Base-by-base conservation (phyloP, 768 basidiomycete species). In the Podaxis sp. region DNA sequence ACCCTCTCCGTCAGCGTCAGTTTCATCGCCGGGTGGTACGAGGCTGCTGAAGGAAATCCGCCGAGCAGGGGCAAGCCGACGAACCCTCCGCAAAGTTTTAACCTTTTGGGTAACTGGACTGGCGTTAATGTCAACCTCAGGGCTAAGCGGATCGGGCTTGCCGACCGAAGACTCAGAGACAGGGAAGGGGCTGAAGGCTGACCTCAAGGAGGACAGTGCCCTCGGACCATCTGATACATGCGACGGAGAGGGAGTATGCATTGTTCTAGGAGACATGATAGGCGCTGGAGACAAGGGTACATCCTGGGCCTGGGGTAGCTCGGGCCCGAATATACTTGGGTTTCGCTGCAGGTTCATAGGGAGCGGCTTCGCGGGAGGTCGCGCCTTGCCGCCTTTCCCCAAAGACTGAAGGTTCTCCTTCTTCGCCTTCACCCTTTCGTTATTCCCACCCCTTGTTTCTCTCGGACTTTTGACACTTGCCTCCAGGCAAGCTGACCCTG, bases 1-100 rank as follows among this genome's bases (percentile, higher is more conserved):
- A n/a, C 72, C 71, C 28, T 76, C 73, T 61, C 73, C 73, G 57
- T 76, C 71, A 37, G 67, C 75, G 65, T 79, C 74, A 20, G 75
- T 70, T 62, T 78, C 80, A 28, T 80, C 76, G 33, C 71, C 68
- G 15, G 77, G 73, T 10, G 77, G 62, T 26, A 72, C 74, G 37
- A 84, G 66, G 49, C 78, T 85, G 15, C 87, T 84, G 68, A 92
- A 92, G 1, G 87, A 88, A 51, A 91, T 91, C 60, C 85, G 77
- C 66, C 84, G 77, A 37, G 79, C 86, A 28, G 80, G 78, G 2
- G 75, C 78, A 51, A 78, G 72, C 52, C 77, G 77, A 64, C 81
- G 80, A 3, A 84, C 80, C 40, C 87, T 76, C 44, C 87, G 75
- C 40, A 87, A 74, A 0, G 83, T 83, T 73, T 76, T 77, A 24